Conservation (phyloP, 1,139 yeast genomes). For the Sugiyamaella pinicola region DNA sequence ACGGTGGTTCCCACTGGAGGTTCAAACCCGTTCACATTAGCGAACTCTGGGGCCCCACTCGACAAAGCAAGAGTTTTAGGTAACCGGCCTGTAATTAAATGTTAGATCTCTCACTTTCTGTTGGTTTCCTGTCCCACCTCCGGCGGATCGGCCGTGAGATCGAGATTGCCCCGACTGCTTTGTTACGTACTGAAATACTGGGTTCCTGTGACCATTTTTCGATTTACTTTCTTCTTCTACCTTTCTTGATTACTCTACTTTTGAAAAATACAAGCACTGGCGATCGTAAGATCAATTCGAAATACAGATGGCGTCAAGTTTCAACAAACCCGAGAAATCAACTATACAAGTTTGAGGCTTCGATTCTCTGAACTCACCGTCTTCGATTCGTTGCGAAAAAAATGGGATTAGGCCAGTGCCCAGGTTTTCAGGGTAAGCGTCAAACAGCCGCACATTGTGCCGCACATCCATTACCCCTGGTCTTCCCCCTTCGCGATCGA, state of each 20-base stretch:
- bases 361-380: background rate
- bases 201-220: slow-evolving; percentile 27
- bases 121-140: background rate
- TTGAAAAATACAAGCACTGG: background rate
- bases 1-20: slow-evolving; percentile 35
- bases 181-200: slow-evolving; percentile 30
- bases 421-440: slow-evolving; percentile 13
- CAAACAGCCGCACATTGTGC: background rate
- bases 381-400: slow-evolving; percentile 1
- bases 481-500: too few species aligned
- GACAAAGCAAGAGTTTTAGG: slow-evolving; percentile 64
- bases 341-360: background rate
- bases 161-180: too few species aligned
- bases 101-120: too few species aligned
- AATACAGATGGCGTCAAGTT: background rate
- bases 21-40: slow-evolving; percentile 34
- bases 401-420: slow-evolving; percentile 1
- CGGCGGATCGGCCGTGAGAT: too few species aligned
- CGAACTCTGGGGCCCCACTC: slow-evolving; percentile 53
- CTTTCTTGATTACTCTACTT: background rate
- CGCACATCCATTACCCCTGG: too few species aligned
- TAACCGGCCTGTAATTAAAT: slow-evolving; percentile 51
- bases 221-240: background rate
- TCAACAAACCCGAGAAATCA: slow-evolving; percentile 6
- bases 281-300: background rate